Percentiles rank a stretch among this genome's conserved stretches.
Conservation (phyloP, 2,329 filamentous ascomycete genomes). For the Xenosphaeropsis pyriputrescens region DNA sequence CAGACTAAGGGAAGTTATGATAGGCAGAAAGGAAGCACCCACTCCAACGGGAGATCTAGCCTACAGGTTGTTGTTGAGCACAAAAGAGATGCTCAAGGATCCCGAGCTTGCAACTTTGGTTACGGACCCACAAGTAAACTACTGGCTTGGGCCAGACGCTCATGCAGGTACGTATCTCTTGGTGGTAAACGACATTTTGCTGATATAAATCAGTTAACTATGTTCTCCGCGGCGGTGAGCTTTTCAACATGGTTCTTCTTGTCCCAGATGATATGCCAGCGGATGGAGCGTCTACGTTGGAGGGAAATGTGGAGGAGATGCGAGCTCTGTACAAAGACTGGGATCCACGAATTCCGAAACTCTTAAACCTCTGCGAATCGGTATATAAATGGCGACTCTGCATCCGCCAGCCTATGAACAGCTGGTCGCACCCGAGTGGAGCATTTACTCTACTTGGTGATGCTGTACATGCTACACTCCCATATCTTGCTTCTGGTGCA, state of each 20-base stretch:
- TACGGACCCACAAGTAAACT: conserved; percentile 25
- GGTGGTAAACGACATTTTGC: neutral
- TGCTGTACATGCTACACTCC: conserved; percentile 48
- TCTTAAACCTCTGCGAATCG: conserved; percentile 38
- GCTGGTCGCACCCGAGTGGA: conserved; percentile 40
- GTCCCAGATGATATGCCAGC: conserved; percentile 21
- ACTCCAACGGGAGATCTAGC: conserved; percentile 28
- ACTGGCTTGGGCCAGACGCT: conserved; percentile 30
- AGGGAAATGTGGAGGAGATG: conserved; percentile 25
- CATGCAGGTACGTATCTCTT: conserved; percentile 23
- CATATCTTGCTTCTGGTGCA: conserved; percentile 40
- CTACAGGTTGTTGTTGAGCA: conserved; percentile 28
- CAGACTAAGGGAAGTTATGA: conserved; percentile 21
- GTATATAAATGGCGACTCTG: conserved; percentile 48
- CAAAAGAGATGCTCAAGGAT: conserved; percentile 25
- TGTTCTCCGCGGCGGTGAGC: conserved; percentile 25
- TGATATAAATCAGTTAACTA: conserved; percentile 22
- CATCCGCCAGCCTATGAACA: conserved; percentile 36
- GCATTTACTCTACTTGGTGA: conserved; percentile 47
- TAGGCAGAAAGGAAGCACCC: conserved; percentile 29
- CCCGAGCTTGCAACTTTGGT: conserved; percentile 23
- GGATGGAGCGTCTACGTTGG: conserved; percentile 20
- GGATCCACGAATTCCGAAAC: conserved; percentile 34
- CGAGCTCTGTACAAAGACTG: conserved; percentile 25
- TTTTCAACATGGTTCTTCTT: conserved; percentile 29